Evolutionary conservation across 2,329 filamentous ascomycete species (phyloP).

Genomic region (Rhinocladiella similis): DNA sequence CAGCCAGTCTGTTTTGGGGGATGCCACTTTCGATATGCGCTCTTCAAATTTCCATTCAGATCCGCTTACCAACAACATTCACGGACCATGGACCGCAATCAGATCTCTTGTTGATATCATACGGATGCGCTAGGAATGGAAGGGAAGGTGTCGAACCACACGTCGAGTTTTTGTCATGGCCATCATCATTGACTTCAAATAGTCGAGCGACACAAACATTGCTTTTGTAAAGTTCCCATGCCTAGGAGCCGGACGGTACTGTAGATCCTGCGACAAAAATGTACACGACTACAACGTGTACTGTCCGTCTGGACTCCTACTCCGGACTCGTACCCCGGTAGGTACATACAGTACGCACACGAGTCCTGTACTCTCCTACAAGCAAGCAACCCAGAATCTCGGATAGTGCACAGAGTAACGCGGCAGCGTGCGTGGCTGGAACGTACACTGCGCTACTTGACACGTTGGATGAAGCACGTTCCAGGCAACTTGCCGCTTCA

Average conservation of each 20-base stretch:
- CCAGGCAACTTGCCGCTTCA: neutral
- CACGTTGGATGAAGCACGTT: slow-evolving; percentile 15
- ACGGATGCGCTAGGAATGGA: neutral
- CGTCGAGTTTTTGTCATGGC: neutral
- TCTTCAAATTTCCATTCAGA: slow-evolving; percentile 24
- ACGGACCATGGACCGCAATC: slow-evolving; percentile 2
- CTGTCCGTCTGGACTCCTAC: too few relatives aligned
- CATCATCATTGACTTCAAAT: neutral
- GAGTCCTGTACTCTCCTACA: slow-evolving; percentile 2
- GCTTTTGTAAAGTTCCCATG: too few relatives aligned
- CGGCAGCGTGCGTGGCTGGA: slow-evolving; percentile 10
- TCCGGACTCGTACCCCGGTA: neutral
- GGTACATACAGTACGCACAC: too few relatives aligned
- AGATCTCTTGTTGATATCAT: neutral
- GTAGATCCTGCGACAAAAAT: slow-evolving; percentile 5
- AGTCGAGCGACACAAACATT: neutral
- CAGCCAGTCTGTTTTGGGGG: slow-evolving; percentile 6
- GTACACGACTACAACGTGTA: neutral
- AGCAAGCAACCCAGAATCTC: slow-evolving; percentile 7
- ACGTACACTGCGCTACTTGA: slow-evolving; percentile 22
- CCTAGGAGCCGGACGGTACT: too few relatives aligned
- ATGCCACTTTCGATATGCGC: slow-evolving; percentile 24
- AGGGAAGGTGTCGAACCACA: too few relatives aligned
- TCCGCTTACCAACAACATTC: slow-evolving; percentile 11
- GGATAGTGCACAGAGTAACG: slow-evolving; percentile 17